Evolutionary conservation across 768 basidiomycete species (phyloP).

Genomic region (Xerocomus spinulosus): DNA sequence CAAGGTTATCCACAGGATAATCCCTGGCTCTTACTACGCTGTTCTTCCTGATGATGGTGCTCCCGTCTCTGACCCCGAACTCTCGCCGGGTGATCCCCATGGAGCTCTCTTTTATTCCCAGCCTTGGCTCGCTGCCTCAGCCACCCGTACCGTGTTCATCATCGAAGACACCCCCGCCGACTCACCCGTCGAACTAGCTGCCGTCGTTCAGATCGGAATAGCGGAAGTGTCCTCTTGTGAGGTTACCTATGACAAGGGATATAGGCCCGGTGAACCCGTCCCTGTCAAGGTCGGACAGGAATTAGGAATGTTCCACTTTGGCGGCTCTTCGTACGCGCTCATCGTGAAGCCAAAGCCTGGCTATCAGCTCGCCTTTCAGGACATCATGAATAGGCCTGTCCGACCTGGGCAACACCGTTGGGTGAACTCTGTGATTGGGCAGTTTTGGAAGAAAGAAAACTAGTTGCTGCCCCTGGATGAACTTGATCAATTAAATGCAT

Average conservation of each 20-base stretch:
- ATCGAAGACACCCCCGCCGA: too few relatives aligned
- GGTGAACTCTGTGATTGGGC: not conserved
- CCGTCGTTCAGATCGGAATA: too few relatives aligned
- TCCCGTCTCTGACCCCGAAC: not conserved
- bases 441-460: too few relatives aligned
- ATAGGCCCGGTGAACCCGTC: too few relatives aligned
- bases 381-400: not conserved
- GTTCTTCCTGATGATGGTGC: constrained; percentile 10
- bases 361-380: not conserved
- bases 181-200: too few relatives aligned
- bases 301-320: not conserved
- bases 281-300: not conserved
- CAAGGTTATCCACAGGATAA: constrained; percentile 27
- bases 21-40: constrained; percentile 19
- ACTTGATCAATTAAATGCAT: too few relatives aligned
- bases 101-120: too few relatives aligned
- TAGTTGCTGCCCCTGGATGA: too few relatives aligned
- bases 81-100: constrained; percentile 3
- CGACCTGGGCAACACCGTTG: not conserved
- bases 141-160: too few relatives aligned
- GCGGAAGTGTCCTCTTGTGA: too few relatives aligned
- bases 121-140: too few relatives aligned
- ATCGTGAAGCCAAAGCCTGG: not conserved
- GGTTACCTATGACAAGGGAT: too few relatives aligned
- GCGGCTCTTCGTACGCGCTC: not conserved